Conservation (phyloP, 176 grass and related monocot genomes). For the Saccharum spontaneum region DNA sequence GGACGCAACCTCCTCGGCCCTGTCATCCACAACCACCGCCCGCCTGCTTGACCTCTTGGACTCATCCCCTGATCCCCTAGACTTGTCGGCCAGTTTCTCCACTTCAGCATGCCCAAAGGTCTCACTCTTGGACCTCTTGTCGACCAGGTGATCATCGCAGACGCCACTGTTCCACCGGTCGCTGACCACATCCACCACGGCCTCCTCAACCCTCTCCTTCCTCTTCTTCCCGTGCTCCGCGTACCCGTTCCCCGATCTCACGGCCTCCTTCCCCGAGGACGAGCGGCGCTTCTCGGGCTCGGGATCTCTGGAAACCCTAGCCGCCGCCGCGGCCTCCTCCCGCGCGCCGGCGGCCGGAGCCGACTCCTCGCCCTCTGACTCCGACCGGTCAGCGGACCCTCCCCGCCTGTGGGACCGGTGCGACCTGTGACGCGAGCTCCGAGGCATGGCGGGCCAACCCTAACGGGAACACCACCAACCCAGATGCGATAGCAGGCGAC, state of each 20-base stretch:
- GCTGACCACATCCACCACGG: constrained; percentile 54
- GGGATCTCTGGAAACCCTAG: constrained; percentile 85
- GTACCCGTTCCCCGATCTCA: constrained; percentile 56
- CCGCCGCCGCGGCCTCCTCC: constrained; percentile 47
- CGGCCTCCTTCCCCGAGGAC: constrained; percentile 50
- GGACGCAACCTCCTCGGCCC: constrained; percentile 43
- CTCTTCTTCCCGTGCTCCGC: constrained; percentile 83
- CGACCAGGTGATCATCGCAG: constrained; percentile 57
- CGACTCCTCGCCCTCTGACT: constrained; percentile 74
- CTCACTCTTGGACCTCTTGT: constrained; percentile 75
- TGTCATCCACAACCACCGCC: constrained; percentile 32
- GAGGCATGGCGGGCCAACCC: constrained; percentile 66
- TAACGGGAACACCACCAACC: constrained; percentile 26
- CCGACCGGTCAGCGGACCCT: constrained; percentile 67
- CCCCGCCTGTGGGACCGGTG: constrained; percentile 85
- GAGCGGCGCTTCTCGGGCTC: constrained; percentile 72
- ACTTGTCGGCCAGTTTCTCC: constrained; percentile 60
- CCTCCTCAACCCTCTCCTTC: constrained; percentile 71
- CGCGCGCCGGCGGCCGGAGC: constrained; percentile 28
- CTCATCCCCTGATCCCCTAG: constrained; percentile 64
- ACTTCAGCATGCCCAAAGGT: constrained; percentile 54
- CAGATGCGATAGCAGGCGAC: constrained; percentile 27
- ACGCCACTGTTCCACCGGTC: constrained; percentile 90
- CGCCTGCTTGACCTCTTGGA: constrained; percentile 65
- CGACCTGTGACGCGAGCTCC: constrained; percentile 86